phyloP scores from a whole-genome alignment of 2,329 filamentous ascomycete genomes.

The Diaporthe sp. region DNA sequence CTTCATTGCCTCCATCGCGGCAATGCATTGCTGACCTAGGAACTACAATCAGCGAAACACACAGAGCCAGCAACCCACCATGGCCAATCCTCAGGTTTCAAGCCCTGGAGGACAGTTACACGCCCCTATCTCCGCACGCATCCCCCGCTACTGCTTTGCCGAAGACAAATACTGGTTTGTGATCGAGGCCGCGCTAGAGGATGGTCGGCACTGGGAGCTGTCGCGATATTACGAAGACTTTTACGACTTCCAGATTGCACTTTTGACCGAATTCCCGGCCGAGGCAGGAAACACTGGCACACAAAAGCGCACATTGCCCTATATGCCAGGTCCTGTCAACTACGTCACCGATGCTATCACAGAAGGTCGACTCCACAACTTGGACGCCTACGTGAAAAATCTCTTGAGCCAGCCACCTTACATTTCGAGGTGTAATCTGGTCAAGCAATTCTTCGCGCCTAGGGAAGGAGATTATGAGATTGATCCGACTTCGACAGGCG shows the following conservation, averaged over 20 bases:
- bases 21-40: conserved; percentile 42
- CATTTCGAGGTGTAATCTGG: conserved; percentile 86
- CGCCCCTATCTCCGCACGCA: conserved; percentile 85
- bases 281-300: conserved; percentile 90
- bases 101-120: conserved; percentile 70
- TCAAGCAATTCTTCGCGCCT: conserved; percentile 92
- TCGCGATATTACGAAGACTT: conserved; percentile 98
- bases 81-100: conserved; percentile 52
- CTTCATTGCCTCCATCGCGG: background rate
- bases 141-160: conserved; percentile 93
- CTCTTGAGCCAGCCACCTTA: conserved; percentile 85
- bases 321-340: conserved; percentile 98
- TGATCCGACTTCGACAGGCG: conserved; percentile 74
- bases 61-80: conserved; percentile 43
- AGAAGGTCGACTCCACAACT: conserved; percentile 89
- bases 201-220: conserved; percentile 92
- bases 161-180: conserved; percentile 99
- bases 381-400: conserved; percentile 96
- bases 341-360: conserved; percentile 99
- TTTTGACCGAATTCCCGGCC: conserved; percentile 90
- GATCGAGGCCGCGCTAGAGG: conserved; percentile 90
- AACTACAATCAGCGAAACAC: conserved; percentile 53
- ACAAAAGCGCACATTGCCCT: conserved; percentile 87
- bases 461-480: conserved; percentile 94
- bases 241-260: conserved; percentile 97